phyloP scores from a whole-genome alignment of 139 green algal genomes.

The Volvox africanus region DNA sequence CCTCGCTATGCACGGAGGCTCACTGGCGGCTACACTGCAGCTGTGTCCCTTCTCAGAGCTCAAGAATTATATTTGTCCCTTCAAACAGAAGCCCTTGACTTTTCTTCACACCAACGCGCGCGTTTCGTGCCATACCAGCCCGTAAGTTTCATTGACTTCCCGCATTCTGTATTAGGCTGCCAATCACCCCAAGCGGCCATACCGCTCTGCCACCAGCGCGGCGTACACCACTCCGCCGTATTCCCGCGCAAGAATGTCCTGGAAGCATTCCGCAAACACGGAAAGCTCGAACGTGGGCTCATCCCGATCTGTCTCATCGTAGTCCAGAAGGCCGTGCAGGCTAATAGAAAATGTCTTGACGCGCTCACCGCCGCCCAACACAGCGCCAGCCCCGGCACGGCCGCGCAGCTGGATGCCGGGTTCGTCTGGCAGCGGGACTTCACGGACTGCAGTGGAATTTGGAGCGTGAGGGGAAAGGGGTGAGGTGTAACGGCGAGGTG shows the following conservation, averaged over 20 bases:
- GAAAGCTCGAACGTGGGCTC: conserved; percentile 83
- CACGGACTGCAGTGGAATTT: background rate
- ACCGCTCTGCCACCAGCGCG: conserved; percentile 55
- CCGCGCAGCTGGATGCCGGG: conserved; percentile 30
- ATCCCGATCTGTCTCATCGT: conserved; percentile 75
- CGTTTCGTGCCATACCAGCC: too few species aligned
- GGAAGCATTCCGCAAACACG: conserved; percentile 79
- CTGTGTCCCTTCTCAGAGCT: too few species aligned
- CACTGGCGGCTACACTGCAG: too few species aligned
- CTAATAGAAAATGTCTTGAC: conserved; percentile 64
- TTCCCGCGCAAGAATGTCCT: conserved; percentile 76
- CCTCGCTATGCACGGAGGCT: too few species aligned
- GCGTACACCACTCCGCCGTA: conserved; percentile 57
- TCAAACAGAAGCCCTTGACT: too few species aligned
- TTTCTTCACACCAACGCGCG: too few species aligned
- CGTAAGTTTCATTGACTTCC: too few species aligned
- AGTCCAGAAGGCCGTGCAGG: conserved; percentile 85
- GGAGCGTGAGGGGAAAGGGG: background rate
- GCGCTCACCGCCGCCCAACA: background rate
- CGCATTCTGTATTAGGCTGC: too few species aligned
- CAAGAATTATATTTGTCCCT: too few species aligned
- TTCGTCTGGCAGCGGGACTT: conserved; percentile 43
- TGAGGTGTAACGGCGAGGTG: background rate
- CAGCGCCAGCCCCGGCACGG: background rate
- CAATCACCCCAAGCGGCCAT: background rate